Conservation (phyloP, 2,329 filamentous ascomycete species). For the Cryphonectria japonica region DNA sequence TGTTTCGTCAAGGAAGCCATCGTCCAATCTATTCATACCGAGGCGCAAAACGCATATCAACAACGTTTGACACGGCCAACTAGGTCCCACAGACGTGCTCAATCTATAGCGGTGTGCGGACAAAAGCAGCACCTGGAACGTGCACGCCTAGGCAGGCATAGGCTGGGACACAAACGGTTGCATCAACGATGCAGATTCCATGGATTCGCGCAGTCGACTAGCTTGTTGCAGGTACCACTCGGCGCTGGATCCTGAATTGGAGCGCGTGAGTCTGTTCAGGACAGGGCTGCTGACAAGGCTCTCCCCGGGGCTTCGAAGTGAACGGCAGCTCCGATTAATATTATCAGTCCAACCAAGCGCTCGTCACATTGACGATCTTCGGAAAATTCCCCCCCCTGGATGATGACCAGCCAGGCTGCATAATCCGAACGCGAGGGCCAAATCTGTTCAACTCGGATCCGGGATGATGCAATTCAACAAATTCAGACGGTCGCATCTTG, state of each 20-base stretch:
- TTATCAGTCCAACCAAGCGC: slow-evolving; percentile 1
- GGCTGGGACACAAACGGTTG: slow-evolving; percentile 13
- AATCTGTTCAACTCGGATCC: neutral
- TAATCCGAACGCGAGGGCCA: slow-evolving; percentile 7
- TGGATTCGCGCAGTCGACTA: neutral
- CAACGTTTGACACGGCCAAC: neutral
- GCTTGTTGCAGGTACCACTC: slow-evolving; percentile 9
- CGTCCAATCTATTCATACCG: neutral
- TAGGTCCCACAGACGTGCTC: neutral
- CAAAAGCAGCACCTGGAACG: slow-evolving; percentile 13
- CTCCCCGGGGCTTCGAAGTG: neutral
- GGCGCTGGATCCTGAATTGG: neutral
- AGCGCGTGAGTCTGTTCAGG: neutral
- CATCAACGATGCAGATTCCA: slow-evolving; percentile 5
- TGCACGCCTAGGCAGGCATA: neutral
- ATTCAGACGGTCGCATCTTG: slow-evolving; percentile 6
- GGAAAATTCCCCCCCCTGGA: neutral
- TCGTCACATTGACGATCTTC: slow-evolving; percentile 12
- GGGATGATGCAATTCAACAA: slow-evolving; percentile 9
- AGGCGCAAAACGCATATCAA: slow-evolving; percentile 1
- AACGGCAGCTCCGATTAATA: slow-evolving; percentile 8
- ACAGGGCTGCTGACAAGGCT: neutral
- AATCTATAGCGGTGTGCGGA: neutral
- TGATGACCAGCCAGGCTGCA: slow-evolving; percentile 1
- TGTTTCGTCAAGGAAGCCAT: neutral